These are phyloP conservation scores for Wickerhamomyces pijperi DNA, from an alignment of 805 yeast genomes.

Conservation along the genomic window DNA sequence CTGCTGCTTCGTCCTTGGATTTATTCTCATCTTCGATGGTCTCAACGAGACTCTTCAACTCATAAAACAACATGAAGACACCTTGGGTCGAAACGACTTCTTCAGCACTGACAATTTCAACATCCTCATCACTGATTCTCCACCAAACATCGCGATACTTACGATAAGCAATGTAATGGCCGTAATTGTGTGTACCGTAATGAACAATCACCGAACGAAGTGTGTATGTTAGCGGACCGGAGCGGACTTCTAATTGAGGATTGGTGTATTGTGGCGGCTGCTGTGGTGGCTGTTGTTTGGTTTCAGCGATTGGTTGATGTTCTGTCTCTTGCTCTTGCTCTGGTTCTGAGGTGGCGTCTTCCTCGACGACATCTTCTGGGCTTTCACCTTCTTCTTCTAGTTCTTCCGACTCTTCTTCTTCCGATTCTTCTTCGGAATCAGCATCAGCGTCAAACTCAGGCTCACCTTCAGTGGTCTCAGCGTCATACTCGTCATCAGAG, in stretches of 20 bases:
- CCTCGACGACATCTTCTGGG: constrained; percentile 2
- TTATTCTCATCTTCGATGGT: constrained; percentile 2
- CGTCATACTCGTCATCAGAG: neutral
- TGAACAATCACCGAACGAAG: constrained; percentile 84
- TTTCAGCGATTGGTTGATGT: constrained; percentile 1
- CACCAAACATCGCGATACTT: constrained; percentile 83
- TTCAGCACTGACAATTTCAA: constrained; percentile 64
- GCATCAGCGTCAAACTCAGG: too few relatives aligned
- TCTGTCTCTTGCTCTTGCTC: constrained; percentile 4
- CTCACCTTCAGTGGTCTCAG: neutral
- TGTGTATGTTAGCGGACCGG: constrained; percentile 46
- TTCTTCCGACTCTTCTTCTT: too few relatives aligned
- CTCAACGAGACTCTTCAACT: constrained; percentile 31
- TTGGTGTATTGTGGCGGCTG: neutral
- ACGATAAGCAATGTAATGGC: constrained; percentile 91
- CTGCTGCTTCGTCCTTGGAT: too few relatives aligned
- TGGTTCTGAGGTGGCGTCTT: constrained; percentile 3
- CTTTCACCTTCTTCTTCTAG: constrained; percentile 1
- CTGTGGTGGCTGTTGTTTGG: constrained; percentile 1
- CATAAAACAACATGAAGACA: constrained; percentile 88
- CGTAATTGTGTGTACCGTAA: constrained; percentile 92
- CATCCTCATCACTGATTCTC: constrained; percentile 88
- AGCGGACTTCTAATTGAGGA: constrained; percentile 6
- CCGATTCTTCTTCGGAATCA: constrained; percentile 4
- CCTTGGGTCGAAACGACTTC: constrained; percentile 80